A percentile compares a stretch with the other conserved stretches of the same genome.
These are phyloP conservation scores for Neocucurbitaria cava DNA, from an alignment of 2,329 filamentous ascomycete species.

Conservation along the genomic window DNA sequence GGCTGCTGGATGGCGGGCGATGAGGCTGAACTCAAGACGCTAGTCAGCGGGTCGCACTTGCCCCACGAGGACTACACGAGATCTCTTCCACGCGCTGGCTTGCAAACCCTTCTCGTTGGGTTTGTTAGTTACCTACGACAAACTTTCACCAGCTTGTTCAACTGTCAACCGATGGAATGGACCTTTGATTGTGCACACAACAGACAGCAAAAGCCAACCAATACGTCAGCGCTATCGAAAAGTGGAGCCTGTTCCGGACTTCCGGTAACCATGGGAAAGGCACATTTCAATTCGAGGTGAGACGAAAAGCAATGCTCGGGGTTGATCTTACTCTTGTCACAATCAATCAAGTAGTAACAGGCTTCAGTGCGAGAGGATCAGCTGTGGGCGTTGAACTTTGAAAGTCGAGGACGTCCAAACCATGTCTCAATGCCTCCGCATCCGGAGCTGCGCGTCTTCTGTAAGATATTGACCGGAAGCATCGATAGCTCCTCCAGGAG, in stretches of 20 bases:
- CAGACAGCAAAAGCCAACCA: background rate
- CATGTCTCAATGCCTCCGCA: slow-evolving; percentile 3
- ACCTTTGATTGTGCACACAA: background rate
- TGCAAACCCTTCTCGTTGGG: background rate
- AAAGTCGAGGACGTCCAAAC: background rate
- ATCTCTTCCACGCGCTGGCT: background rate
- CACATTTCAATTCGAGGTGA: slow-evolving; percentile 4
- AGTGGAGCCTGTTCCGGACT: slow-evolving; percentile 29
- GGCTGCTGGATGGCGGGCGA: slow-evolving; percentile 8
- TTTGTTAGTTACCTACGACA: background rate
- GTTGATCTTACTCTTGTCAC: background rate
- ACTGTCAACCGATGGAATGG: background rate
- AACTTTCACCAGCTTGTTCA: background rate
- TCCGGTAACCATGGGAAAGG: slow-evolving; percentile 19
- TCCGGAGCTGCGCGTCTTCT: background rate
- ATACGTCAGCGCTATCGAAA: slow-evolving; percentile 28
- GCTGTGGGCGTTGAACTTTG: background rate
- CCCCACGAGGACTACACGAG: background rate
- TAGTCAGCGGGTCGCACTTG: slow-evolving; percentile 8
- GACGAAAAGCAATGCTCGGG: background rate
- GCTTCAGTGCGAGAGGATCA: background rate
- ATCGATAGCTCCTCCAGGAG: slow-evolving; percentile 27
- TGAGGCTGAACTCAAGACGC: slow-evolving; percentile 9
- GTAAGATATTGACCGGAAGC: slow-evolving; percentile 15
- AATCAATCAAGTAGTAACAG: background rate